Conservation (phyloP, 1,284 basidiomycete genomes). For the Puccinia sorghi region DNA sequence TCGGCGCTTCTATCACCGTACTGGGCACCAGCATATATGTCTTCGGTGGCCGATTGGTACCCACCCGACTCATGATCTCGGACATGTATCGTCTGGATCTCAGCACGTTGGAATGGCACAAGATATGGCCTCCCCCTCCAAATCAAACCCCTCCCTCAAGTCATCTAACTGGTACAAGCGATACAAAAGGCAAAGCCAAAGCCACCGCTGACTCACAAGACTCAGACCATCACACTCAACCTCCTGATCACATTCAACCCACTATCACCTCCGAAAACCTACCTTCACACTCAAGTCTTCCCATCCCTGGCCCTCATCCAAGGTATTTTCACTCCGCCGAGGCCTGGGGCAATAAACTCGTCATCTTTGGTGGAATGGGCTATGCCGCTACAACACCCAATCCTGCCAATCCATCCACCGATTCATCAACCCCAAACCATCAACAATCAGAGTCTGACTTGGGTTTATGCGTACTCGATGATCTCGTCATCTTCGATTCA, state of each 20-base stretch:
- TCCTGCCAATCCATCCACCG: conserved; percentile 50
- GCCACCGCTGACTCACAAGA: not conserved
- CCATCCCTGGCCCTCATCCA: conserved; percentile 66
- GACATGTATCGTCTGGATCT: conserved; percentile 86
- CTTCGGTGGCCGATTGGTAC: conserved; percentile 83
- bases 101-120: conserved; percentile 74
- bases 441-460: conserved; percentile 40
- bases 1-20: conserved; percentile 81
- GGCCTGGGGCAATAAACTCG: conserved; percentile 78
- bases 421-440: conserved; percentile 36
- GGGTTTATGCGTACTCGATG: conserved; percentile 51
- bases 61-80: conserved; percentile 79
- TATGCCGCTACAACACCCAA: conserved; percentile 63
- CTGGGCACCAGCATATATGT: conserved; percentile 80
- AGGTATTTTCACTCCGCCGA: conserved; percentile 91
- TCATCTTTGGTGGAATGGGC: conserved; percentile 91
- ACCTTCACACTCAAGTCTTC: conserved; percentile 63
- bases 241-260: conserved; percentile 5
- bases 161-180: not conserved
- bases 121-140: conserved; percentile 61
- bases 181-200: conserved; percentile 23
- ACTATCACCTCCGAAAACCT: conserved; percentile 56
- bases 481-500: conserved; percentile 53
- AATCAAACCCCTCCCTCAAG: not conserved
- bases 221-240: conserved; percentile 53